Conservation (phyloP, 2,329 filamentous ascomycete species). For the Epicoccum nigrum region DNA sequence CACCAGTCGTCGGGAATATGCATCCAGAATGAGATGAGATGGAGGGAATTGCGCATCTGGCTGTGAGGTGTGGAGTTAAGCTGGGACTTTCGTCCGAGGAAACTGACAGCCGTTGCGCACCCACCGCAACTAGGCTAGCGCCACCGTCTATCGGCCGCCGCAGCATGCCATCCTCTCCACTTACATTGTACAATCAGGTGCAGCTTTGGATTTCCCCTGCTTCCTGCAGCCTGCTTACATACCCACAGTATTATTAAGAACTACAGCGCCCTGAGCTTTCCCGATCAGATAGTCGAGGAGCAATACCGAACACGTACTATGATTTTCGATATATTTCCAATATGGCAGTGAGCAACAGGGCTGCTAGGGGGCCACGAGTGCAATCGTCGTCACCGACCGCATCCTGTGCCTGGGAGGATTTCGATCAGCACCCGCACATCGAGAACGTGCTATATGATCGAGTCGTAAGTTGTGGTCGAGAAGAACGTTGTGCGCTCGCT, state of each 20-base stretch:
- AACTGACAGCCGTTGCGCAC: neutral
- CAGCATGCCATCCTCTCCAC: neutral
- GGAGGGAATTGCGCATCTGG: neutral
- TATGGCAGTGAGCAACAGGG: neutral
- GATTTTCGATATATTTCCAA: neutral
- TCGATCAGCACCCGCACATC: neutral
- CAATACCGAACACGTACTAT: neutral
- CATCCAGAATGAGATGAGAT: neutral
- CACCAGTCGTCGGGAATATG: neutral
- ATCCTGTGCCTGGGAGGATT: neutral
- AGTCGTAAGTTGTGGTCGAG: constrained; percentile 12
- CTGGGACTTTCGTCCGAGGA: constrained; percentile 7
- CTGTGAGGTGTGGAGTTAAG: constrained; percentile 4
- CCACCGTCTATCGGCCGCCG: constrained; percentile 2
- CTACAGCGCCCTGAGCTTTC: neutral
- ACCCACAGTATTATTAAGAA: constrained; percentile 7
- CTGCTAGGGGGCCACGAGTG: constrained; percentile 1
- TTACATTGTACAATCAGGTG: too few relatives aligned
- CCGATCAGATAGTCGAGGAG: neutral
- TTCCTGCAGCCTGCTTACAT: neutral
- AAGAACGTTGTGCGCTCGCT: constrained; percentile 3
- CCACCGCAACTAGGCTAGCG: neutral
- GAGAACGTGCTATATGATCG: neutral
- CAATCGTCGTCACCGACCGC: constrained; percentile 2
- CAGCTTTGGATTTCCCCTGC: too few relatives aligned